These are phyloP conservation scores for Wallacemonas sp. DNA, from an alignment of 208 protist genomes.

Conservation along the genomic window DNA sequence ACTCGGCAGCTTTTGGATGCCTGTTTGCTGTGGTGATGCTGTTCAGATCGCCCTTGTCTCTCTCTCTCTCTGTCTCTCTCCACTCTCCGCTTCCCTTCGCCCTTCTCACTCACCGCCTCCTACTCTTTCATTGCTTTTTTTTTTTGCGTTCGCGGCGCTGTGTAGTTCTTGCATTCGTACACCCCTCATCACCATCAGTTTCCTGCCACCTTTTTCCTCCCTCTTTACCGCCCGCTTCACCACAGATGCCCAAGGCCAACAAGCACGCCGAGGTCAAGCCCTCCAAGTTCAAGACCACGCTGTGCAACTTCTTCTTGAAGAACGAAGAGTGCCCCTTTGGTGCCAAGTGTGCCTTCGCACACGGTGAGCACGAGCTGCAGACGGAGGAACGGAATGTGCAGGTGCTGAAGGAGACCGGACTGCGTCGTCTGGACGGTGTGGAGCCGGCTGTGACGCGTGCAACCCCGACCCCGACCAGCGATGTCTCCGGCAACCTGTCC, in stretches of 20 bases:
- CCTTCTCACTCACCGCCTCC: no score
- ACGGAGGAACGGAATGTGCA: slow-evolving; percentile 65
- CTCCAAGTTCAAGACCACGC: slow-evolving; percentile 83
- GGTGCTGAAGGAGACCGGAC: slow-evolving; percentile 56
- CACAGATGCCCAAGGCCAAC: slow-evolving; percentile 26
- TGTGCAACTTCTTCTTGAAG: slow-evolving; percentile 71
- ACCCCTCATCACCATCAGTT: neutral
- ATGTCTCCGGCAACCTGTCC: slow-evolving; percentile 10
- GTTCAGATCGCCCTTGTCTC: no score
- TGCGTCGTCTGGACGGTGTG: slow-evolving; percentile 54
- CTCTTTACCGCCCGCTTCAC: neutral
- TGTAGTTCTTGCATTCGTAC: neutral
- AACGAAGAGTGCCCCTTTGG: slow-evolving; percentile 67
- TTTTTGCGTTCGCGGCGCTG: no score
- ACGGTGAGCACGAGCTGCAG: slow-evolving; percentile 79
- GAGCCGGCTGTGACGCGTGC: neutral
- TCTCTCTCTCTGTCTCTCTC: no score
- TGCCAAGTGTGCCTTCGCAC: slow-evolving; percentile 74
- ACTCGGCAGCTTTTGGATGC: no score
- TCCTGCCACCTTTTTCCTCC: neutral
- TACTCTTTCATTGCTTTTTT: neutral
- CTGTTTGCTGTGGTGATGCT: no score
- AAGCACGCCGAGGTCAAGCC: slow-evolving; percentile 77
- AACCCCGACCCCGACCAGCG: slow-evolving; percentile 4
- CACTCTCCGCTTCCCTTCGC: neutral